Percentiles rank a stretch among this genome's conserved stretches.
Conservation (phyloP, 1,284 basidiomycete species). For the Pyrrhoderma lamaoense region DNA sequence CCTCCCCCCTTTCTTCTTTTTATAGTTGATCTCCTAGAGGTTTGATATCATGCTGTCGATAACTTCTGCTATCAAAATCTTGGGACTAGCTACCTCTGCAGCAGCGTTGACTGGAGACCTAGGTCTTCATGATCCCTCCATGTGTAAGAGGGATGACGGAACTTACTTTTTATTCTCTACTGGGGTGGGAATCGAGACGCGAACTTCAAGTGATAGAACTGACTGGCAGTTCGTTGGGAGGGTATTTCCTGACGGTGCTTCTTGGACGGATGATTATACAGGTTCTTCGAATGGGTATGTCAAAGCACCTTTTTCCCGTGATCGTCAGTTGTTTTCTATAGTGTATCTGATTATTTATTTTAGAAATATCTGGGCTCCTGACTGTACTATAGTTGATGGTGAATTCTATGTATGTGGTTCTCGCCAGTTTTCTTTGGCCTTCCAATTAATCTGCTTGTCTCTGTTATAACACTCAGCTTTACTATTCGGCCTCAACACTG, state of each 20-base stretch:
- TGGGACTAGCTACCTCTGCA: too few species aligned
- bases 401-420: conserved; percentile 42
- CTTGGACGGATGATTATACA: conserved; percentile 44
- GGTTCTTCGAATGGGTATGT: conserved; percentile 39
- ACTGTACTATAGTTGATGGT: conserved; percentile 40
- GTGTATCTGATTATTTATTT: too few species aligned
- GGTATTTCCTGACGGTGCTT: conserved; percentile 43
- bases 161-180: conserved; percentile 47
- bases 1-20: too few species aligned
- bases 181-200: conserved; percentile 41
- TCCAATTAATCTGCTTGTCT: neutral
- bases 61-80: too few species aligned
- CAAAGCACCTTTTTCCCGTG: neutral
- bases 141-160: conserved; percentile 44
- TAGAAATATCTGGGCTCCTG: conserved; percentile 44
- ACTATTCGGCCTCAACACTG: conserved; percentile 26
- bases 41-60: too few species aligned
- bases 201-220: conserved; percentile 43
- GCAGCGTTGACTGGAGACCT: conserved; percentile 34
- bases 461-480: conserved; percentile 20
- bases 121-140: conserved; percentile 39
- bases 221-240: conserved; percentile 40
- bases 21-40: too few species aligned
- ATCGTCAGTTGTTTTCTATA: neutral
- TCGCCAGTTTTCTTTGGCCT: conserved; percentile 16